Evolutionary conservation across 2,329 filamentous ascomycete genomes (phyloP).

Genomic region (Shiraia sp.): DNA sequence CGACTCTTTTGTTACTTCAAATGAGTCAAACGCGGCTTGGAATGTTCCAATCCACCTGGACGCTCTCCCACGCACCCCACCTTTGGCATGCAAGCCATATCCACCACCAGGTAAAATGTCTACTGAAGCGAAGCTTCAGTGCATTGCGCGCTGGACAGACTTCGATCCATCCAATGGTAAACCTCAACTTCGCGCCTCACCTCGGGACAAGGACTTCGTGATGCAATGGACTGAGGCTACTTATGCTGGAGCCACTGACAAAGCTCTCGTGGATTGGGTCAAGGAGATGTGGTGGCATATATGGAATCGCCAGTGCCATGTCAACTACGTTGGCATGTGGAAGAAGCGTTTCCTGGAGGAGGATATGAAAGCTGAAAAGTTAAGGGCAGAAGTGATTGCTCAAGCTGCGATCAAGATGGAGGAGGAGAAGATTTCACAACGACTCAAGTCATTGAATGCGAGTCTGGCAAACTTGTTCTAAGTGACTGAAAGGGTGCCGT

Average conservation of each 20-base stretch:
- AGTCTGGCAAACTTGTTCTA: too few relatives aligned
- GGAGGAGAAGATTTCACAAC: conserved; percentile 7
- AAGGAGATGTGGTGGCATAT: conserved; percentile 27
- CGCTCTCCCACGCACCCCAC: conserved; percentile 15
- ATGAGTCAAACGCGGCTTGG: background rate
- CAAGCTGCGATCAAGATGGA: conserved; percentile 3
- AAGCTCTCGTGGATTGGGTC: conserved; percentile 19
- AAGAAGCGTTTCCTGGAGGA: conserved; percentile 26
- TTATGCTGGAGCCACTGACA: conserved; percentile 14
- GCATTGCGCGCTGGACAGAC: conserved; percentile 32
- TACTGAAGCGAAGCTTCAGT: conserved; percentile 22
- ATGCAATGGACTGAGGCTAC: conserved; percentile 23
- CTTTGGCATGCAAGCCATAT: conserved; percentile 8
- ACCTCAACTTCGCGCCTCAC: conserved; percentile 13
- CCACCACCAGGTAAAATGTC: conserved; percentile 27
- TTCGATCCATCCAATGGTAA: conserved; percentile 17
- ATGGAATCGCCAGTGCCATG: conserved; percentile 26
- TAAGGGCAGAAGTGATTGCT: conserved; percentile 2
- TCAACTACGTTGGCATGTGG: conserved; percentile 32
- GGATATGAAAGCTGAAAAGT: conserved; percentile 12
- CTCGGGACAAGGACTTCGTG: conserved; percentile 24
- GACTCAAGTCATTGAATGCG: conserved; percentile 8
- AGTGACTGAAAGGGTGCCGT: too few relatives aligned
- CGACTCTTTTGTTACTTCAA: background rate
- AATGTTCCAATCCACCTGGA: conserved; percentile 13